Evolutionary conservation across 495 filamentous ascomycete genomes (phyloP).

Genomic region (Aspergillus avenaceus): DNA sequence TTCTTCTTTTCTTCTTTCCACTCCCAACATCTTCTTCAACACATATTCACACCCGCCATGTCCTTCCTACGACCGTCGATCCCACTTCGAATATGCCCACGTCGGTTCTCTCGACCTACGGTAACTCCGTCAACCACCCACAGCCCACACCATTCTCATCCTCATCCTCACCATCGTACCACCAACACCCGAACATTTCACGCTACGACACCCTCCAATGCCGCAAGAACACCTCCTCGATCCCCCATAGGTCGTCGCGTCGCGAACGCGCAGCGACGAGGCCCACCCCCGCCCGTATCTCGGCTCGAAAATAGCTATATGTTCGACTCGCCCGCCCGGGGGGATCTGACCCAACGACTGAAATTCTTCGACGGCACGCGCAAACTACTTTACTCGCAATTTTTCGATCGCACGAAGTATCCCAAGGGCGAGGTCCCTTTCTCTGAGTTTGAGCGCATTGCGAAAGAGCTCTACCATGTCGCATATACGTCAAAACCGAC

Average conservation of each 20-base stretch:
- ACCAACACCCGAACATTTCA: slow-evolving; percentile 11
- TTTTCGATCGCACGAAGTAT: no score
- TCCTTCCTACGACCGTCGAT: not conserved
- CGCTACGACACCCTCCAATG: slow-evolving; percentile 6
- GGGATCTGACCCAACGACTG: no score
- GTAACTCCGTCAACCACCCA: not conserved
- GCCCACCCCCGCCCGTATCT: no score
- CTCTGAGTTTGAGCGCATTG: slow-evolving; percentile 17
- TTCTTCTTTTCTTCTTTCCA: no score
- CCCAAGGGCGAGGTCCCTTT: not conserved
- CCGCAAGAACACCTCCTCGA: slow-evolving; percentile 1
- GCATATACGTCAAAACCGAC: no score
- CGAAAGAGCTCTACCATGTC: no score
- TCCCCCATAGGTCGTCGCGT: slow-evolving; percentile 4
- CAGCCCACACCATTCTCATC: not conserved
- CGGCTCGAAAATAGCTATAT: no score
- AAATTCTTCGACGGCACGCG: no score
- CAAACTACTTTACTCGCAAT: no score
- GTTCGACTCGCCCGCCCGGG: no score
- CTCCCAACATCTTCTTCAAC: no score
- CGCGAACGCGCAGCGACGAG: not conserved
- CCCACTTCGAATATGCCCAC: not conserved
- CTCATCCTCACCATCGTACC: not conserved
- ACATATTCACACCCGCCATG: slow-evolving; percentile 10
- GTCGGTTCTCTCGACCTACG: not conserved